Conservation (phyloP, 305 asterid genomes). For the Rubia balearica region DNA sequence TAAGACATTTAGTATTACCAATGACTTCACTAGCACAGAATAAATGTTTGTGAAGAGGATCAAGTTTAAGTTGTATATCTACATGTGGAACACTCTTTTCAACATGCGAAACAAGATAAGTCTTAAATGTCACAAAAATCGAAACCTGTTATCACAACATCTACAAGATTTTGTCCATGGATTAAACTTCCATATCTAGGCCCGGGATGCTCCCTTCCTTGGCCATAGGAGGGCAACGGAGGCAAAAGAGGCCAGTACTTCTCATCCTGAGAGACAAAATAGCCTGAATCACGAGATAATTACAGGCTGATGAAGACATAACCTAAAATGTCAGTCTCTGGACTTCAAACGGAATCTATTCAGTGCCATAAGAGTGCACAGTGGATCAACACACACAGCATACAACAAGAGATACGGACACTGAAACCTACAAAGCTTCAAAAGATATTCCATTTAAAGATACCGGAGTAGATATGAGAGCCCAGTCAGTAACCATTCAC, state of each 20-base stretch:
- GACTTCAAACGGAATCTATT: neutral
- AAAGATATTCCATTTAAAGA: neutral
- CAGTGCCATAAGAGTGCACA: neutral
- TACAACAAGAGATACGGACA: neutral
- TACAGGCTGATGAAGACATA: neutral
- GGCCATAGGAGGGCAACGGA: slow-evolving; percentile 95
- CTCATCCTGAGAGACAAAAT: slow-evolving; percentile 48
- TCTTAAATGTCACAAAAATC: neutral
- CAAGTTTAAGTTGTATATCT: too few relatives aligned
- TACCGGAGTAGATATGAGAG: neutral
- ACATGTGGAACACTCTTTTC: neutral
- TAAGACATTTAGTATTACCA: neutral
- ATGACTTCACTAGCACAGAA: neutral
- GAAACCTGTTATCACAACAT: slow-evolving; percentile 56
- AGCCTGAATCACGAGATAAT: slow-evolving; percentile 14
- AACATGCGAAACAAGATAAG: neutral
- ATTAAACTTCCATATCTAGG: slow-evolving; percentile 93
- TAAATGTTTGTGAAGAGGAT: neutral
- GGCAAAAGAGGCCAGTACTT: slow-evolving; percentile 93
- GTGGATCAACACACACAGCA: neutral
- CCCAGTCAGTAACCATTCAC: neutral
- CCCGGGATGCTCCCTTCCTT: slow-evolving; percentile 91
- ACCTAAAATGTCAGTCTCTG: neutral
- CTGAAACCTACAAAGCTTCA: neutral
- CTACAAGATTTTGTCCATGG: slow-evolving; percentile 92